Conservation (phyloP, 495 filamentous ascomycete genomes). For the Paragyromitra xinjiangensis region DNA sequence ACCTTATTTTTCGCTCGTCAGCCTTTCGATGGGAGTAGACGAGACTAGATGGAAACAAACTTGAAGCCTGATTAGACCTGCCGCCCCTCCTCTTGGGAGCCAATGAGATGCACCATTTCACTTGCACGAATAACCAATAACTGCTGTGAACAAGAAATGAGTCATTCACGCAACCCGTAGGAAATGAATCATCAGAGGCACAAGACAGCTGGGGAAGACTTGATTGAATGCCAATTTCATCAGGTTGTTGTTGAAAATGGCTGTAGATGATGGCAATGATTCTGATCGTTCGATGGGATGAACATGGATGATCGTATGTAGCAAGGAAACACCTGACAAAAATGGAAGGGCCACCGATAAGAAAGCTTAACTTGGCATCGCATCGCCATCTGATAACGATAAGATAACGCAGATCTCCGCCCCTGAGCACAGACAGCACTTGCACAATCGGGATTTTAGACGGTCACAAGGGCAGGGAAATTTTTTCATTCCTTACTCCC, state of each 20-base stretch:
- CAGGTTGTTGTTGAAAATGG: background rate
- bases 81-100: background rate
- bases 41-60: background rate
- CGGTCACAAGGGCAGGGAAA: constrained; percentile 17
- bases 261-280: background rate
- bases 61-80: no score
- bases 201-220: no score
- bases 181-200: no score
- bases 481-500: constrained; percentile 15
- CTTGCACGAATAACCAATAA: no score
- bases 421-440: constrained; percentile 1
- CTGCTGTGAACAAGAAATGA: no score
- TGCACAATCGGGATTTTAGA: constrained; percentile 16
- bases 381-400: constrained; percentile 37
- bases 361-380: constrained; percentile 8
- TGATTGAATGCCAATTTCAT: no score
- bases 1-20: background rate
- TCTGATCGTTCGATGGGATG: background rate
- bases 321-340: background rate
- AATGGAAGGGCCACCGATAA: background rate
- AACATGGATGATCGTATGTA: background rate
- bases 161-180: no score
- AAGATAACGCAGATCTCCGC: constrained; percentile 7
- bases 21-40: background rate
- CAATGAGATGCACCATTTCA: background rate